Percentiles rank a stretch among this genome's conserved stretches.
These are phyloP conservation scores for Aspergillus sp. DNA, from an alignment of 2,329 filamentous ascomycete species.

Conservation along the genomic window DNA sequence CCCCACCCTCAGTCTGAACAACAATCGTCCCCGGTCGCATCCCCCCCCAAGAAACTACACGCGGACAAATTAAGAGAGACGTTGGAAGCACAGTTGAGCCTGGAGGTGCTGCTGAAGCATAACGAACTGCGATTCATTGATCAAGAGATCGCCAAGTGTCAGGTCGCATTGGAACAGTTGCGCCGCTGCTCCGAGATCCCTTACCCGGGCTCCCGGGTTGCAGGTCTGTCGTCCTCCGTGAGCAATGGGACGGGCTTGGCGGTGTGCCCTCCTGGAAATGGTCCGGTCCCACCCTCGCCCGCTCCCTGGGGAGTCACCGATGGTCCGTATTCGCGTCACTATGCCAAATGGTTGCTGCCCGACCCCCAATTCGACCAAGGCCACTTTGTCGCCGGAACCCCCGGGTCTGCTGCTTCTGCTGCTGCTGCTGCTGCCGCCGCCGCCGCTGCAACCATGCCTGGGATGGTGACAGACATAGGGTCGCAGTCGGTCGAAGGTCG, in stretches of 20 bases:
- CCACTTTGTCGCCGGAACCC: conserved; percentile 24
- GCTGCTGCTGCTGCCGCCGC: conserved; percentile 30
- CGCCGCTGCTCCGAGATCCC: conserved; percentile 87
- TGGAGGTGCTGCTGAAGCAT: conserved; percentile 90
- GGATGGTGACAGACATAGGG: too few species aligned
- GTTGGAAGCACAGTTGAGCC: conserved; percentile 78
- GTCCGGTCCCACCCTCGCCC: conserved; percentile 64
- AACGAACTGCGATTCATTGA: conserved; percentile 89
- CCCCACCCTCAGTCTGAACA: conserved; percentile 1
- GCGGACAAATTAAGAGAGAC: conserved; percentile 54
- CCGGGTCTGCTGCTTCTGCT: conserved; percentile 5
- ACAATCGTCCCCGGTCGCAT: conserved; percentile 10
- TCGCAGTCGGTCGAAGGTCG: conserved; percentile 53
- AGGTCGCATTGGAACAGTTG: conserved; percentile 85
- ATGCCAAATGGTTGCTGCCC: conserved; percentile 88
- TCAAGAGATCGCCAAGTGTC: conserved; percentile 92
- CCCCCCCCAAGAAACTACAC: conserved; percentile 19
- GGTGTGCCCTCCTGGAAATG: conserved; percentile 53
- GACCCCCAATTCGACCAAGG: conserved; percentile 76
- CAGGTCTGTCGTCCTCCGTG: conserved; percentile 55
- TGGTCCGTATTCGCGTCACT: conserved; percentile 88
- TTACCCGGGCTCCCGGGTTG: conserved; percentile 63
- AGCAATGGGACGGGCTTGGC: conserved; percentile 67
- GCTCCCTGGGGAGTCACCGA: conserved; percentile 85
- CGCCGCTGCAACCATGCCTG: conserved; percentile 21